A percentile compares a stretch with the other conserved stretches of the same genome.
Conservation (phyloP, 2,329 filamentous ascomycete genomes). For the Nannizziopsis arthrosporioides region DNA sequence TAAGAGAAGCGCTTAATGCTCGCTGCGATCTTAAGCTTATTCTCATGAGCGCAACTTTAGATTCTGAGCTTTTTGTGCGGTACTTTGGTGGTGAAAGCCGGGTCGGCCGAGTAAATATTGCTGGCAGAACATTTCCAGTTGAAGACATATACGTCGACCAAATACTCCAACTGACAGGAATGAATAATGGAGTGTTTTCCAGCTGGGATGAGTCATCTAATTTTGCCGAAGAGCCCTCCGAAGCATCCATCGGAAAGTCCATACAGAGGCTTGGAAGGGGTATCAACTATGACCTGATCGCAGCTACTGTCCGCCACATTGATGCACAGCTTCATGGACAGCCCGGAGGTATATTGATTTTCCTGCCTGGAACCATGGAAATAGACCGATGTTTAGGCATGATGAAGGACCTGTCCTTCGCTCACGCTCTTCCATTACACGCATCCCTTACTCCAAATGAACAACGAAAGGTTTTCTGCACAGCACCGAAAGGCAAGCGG, state of each 20-base stretch:
- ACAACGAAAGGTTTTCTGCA: constrained; percentile 74
- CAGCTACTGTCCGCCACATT: constrained; percentile 67
- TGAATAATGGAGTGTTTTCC: constrained; percentile 36
- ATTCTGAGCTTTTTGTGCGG: constrained; percentile 69
- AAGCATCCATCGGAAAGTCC: constrained; percentile 50
- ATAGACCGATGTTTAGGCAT: constrained; percentile 69
- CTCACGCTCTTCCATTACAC: constrained; percentile 78
- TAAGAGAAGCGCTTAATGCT: constrained; percentile 66
- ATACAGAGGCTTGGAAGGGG: constrained; percentile 65
- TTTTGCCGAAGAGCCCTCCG: constrained; percentile 28
- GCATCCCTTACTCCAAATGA: constrained; percentile 81
- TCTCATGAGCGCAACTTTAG: constrained; percentile 91
- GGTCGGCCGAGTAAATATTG: constrained; percentile 75
- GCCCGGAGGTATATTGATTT: constrained; percentile 85
- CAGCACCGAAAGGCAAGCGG: constrained; percentile 63
- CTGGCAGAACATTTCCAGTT: constrained; percentile 80
- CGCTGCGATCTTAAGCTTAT: constrained; percentile 76
- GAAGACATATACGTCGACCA: constrained; percentile 85
- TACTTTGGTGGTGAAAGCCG: constrained; percentile 65
- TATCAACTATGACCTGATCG: constrained; percentile 84
- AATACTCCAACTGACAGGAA: constrained; percentile 67
- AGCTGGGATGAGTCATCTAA: constrained; percentile 24
- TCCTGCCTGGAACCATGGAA: constrained; percentile 82
- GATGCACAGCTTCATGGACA: constrained; percentile 62
- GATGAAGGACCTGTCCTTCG: constrained; percentile 51